Evolutionary conservation across 78 protist species (phyloP), one percentile per base, ranked within the genome.

Genomic region (Dictyostelium intermedium): DNA sequence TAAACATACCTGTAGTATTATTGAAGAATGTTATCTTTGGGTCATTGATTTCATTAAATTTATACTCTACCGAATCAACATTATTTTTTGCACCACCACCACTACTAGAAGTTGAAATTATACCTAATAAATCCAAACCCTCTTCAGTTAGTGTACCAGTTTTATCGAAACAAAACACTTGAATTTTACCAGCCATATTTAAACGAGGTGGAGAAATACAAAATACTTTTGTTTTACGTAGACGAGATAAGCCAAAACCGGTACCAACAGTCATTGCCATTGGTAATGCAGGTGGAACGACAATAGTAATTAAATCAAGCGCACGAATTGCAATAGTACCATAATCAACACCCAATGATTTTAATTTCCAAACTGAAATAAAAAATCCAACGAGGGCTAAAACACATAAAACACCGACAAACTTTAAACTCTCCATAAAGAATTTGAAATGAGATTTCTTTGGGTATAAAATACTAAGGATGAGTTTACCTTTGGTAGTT

Each of bases 141-240:
- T 98, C 99, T 70, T 96, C 98, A 5, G 99, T 98, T 9, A 98
- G 94, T 0, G 99, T 98, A 20, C 99, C 99, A 13, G 99, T 98
- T 87, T 98, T 98, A 85, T 98, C 99, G 50, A 98, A 98, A 56
- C 97, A 92, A 61, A 96, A 91, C 25, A 95, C 77, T 27, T 84
- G 70, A 35, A 97, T 34, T 69, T 97, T 91, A 39, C 99, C 99
- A 73, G 92, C 82, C 60, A 96, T 97, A 45, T 93, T 93, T 50
- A 96, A 84, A 13, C 98, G 63, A 23, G 56, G 81, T 2, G 98
- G 98, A 5, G 78, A 25, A 34, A 96, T 95, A 91, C 98, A 96
- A 96, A 63, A 97, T 76, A 98, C 87, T 2, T 66, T 23, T 3
- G 18, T 8, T 45, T 73, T 76, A 37, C 91, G 92, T 34, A 97